These are phyloP conservation scores for Aspergillus funiculosus DNA, from an alignment of 495 filamentous ascomycete genomes.

Conservation along the genomic window DNA sequence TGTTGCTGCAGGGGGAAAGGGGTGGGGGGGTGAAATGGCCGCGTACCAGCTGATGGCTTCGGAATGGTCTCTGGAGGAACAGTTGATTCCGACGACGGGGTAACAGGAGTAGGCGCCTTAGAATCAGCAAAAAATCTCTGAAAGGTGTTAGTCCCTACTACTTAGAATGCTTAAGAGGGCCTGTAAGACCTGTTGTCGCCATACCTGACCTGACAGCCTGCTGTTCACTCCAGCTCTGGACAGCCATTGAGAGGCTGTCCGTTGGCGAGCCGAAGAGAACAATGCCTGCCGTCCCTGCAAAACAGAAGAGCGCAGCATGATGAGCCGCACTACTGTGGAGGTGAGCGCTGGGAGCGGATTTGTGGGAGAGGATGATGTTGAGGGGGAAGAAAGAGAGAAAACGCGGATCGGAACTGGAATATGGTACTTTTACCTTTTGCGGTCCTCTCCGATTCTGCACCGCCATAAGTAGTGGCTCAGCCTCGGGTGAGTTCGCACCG, in stretches of 20 bases:
- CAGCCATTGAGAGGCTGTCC: conserved; percentile 43
- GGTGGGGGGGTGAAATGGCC: no score
- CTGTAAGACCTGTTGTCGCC: conserved; percentile 15
- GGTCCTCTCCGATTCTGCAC: conserved; percentile 42
- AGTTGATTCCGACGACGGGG: conserved; percentile 46
- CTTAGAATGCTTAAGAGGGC: not conserved
- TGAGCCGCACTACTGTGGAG: conserved; percentile 42
- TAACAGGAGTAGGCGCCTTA: conserved; percentile 38
- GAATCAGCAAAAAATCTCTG: conserved; percentile 45
- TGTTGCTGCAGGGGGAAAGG: conserved; percentile 26
- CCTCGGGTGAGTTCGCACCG: conserved; percentile 18
- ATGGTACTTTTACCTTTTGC: conserved; percentile 42
- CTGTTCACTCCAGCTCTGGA: conserved; percentile 39
- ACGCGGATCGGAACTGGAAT: conserved; percentile 27
- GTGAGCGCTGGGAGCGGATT: conserved; percentile 26
- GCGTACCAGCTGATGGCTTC: conserved; percentile 46
- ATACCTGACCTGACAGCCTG: conserved; percentile 43
- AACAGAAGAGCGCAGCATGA: conserved; percentile 48
- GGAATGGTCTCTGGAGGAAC: conserved; percentile 59
- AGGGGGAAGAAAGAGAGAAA: conserved; percentile 29
- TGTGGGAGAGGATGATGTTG: conserved; percentile 30
- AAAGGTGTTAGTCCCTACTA: not conserved
- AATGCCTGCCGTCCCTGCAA: conserved; percentile 41
- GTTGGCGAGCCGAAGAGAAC: conserved; percentile 39
- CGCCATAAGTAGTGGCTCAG: conserved; percentile 28